Evolutionary conservation across 306 rosid species (phyloP).

Genomic region (Ormosia emarginata): DNA sequence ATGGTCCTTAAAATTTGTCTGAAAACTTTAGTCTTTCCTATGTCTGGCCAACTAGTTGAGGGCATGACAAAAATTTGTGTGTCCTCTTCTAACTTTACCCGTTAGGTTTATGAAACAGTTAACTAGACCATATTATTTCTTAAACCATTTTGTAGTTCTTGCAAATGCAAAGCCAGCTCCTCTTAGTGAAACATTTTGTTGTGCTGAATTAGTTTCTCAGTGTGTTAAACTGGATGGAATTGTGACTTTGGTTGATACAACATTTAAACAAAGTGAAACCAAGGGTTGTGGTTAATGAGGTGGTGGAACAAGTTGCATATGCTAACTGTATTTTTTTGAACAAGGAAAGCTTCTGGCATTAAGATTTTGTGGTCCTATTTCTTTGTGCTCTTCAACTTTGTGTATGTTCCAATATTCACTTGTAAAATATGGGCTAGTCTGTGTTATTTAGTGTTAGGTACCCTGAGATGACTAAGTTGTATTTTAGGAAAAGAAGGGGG

Average conservation of each 20-base stretch:
- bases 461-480: too few relatives aligned
- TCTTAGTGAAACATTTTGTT: too few relatives aligned
- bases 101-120: neutral
- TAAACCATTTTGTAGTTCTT: constrained; percentile 40
- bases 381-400: neutral
- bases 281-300: too few relatives aligned
- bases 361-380: neutral
- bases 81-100: too few relatives aligned
- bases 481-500: too few relatives aligned
- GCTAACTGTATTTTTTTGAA: constrained; percentile 53
- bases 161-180: constrained; percentile 41
- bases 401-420: neutral
- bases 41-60: too few relatives aligned
- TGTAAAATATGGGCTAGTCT: neutral
- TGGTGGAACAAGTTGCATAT: constrained; percentile 52
- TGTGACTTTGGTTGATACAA: constrained; percentile 10
- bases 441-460: neutral
- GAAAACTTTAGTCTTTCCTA: too few relatives aligned
- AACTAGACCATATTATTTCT: neutral
- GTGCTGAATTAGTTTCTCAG: constrained; percentile 12
- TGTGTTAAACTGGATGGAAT: constrained; percentile 64
- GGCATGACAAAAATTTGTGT: too few relatives aligned
- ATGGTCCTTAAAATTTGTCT: too few relatives aligned
- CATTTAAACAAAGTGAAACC: too few relatives aligned
- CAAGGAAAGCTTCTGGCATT: constrained; percentile 35